A percentile compares a stretch with the other conserved stretches of the same genome.
These are phyloP conservation scores for Mycosarcoma mackinlayi DNA, from an alignment of 1,284 basidiomycete species.

Conservation along the genomic window DNA sequence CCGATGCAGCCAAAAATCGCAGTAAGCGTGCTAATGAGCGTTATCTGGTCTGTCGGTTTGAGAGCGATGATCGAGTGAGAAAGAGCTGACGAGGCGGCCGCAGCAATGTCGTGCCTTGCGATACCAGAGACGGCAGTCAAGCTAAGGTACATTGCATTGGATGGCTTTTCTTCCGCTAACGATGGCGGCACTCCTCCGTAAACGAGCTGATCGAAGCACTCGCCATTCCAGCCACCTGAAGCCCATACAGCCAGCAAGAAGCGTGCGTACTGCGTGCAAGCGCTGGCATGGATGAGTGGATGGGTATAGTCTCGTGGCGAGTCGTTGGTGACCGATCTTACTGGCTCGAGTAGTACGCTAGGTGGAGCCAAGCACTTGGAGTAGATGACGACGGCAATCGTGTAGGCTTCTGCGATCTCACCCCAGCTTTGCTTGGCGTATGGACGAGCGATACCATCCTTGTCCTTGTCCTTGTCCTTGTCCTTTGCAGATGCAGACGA, in stretches of 20 bases:
- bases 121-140: slow-evolving; percentile 55
- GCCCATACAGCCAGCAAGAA: slow-evolving; percentile 66
- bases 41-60: slow-evolving; percentile 61
- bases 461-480: slow-evolving; percentile 55
- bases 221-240: slow-evolving; percentile 64
- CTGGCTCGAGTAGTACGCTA: slow-evolving; percentile 53
- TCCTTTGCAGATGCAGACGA: slow-evolving; percentile 39
- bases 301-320: slow-evolving; percentile 66
- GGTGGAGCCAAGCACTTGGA: slow-evolving; percentile 65
- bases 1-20: slow-evolving; percentile 62
- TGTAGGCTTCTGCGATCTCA: slow-evolving; percentile 65
- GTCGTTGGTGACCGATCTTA: slow-evolving; percentile 59
- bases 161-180: slow-evolving; percentile 54
- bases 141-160: slow-evolving; percentile 43
- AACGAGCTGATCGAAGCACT: slow-evolving; percentile 66
- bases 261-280: slow-evolving; percentile 62
- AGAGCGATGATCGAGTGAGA: slow-evolving; percentile 60
- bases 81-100: slow-evolving; percentile 53
- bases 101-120: slow-evolving; percentile 60
- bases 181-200: slow-evolving; percentile 65
- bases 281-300: slow-evolving; percentile 62
- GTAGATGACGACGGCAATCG: slow-evolving; percentile 62
- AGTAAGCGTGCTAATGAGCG: slow-evolving; percentile 54
- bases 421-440: slow-evolving; percentile 56
- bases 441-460: slow-evolving; percentile 45